Evolutionary conservation across 2,329 filamentous ascomycete genomes (phyloP).

Genomic region (Geosmithia putterillii): DNA sequence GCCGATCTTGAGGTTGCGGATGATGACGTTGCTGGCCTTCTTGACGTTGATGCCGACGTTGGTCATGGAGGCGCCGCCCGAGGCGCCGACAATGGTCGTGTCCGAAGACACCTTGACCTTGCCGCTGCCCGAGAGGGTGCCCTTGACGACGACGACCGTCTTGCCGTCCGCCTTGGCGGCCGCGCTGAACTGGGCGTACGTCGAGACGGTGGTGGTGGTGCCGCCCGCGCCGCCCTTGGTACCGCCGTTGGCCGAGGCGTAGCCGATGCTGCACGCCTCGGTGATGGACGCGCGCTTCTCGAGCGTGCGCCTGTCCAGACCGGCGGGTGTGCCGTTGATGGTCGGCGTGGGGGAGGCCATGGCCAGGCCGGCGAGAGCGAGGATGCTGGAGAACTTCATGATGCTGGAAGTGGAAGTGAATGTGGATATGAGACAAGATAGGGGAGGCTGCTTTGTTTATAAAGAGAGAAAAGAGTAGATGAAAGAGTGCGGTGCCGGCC

Average conservation of each 20-base stretch:
- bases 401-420: neutral
- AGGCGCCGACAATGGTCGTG: conserved; percentile 28
- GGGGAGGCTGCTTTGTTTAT: neutral
- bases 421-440: neutral
- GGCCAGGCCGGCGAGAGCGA: conserved; percentile 16
- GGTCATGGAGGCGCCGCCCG: conserved; percentile 15
- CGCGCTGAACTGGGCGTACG: conserved; percentile 12
- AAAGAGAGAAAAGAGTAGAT: neutral
- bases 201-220: conserved; percentile 13
- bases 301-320: conserved; percentile 11
- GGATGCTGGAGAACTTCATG: conserved; percentile 19
- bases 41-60: conserved; percentile 35
- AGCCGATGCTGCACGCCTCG: conserved; percentile 21
- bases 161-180: conserved; percentile 13
- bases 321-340: conserved; percentile 7
- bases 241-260: conserved; percentile 20
- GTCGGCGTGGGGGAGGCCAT: conserved; percentile 17
- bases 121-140: conserved; percentile 12
- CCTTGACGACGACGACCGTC: conserved; percentile 15
- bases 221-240: conserved; percentile 17
- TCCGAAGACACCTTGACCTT: conserved; percentile 22
- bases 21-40: conserved; percentile 42
- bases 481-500: neutral
- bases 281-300: conserved; percentile 21
- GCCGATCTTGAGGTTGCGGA: conserved; percentile 48